Evolutionary conservation across 2,329 filamentous ascomycete species (phyloP).

Genomic region (Penicillium sp.): DNA sequence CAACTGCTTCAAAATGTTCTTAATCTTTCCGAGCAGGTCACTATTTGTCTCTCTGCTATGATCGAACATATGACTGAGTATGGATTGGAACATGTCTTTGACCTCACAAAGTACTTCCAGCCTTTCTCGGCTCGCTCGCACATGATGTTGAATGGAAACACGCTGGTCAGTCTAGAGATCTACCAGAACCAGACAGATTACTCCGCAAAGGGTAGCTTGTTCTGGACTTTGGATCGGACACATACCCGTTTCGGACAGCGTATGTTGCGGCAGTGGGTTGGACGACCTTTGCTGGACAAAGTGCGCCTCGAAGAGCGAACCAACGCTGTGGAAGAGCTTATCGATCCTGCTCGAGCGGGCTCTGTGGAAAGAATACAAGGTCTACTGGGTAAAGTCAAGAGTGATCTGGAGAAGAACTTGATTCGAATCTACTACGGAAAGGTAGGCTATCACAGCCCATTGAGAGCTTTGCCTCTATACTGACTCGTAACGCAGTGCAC

Average conservation of each 20-base stretch:
- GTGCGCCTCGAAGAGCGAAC: conserved; percentile 74
- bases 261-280: conserved; percentile 91
- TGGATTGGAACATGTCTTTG: conserved; percentile 90
- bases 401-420: conserved; percentile 87
- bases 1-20: conserved; percentile 82
- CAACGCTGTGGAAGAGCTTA: conserved; percentile 82
- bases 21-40: conserved; percentile 80
- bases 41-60: conserved; percentile 92
- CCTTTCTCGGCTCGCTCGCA: conserved; percentile 92
- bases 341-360: conserved; percentile 65
- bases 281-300: conserved; percentile 80
- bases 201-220: conserved; percentile 80
- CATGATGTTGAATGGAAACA: conserved; percentile 95
- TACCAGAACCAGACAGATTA: conserved; percentile 94
- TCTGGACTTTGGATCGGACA: conserved; percentile 95
- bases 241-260: conserved; percentile 86
- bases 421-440: conserved; percentile 98
- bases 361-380: conserved; percentile 73
- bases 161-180: conserved; percentile 88
- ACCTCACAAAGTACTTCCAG: conserved; percentile 95
- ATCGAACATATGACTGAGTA: conserved; percentile 91
- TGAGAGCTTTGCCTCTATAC: background rate
- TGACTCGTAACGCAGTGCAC: conserved; percentile 59
- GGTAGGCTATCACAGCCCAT: conserved; percentile 26
- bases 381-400: conserved; percentile 70